These are phyloP conservation scores for Mimosa bimucronata DNA, from an alignment of 306 rosid genomes.

Conservation along the genomic window DNA sequence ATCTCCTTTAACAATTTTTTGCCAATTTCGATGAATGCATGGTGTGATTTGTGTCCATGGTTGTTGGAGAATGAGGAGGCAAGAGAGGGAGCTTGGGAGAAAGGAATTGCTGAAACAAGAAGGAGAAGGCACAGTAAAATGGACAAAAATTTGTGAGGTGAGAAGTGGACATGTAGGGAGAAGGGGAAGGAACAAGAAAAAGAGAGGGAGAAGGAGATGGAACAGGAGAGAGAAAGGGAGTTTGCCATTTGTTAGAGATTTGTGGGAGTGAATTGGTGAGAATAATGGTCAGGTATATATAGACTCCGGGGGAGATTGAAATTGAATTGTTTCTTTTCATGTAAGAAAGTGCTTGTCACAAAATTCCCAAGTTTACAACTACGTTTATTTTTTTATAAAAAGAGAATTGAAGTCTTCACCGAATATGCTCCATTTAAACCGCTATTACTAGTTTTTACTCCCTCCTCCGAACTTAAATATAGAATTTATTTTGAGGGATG, in stretches of 20 bases:
- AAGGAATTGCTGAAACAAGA: conserved; percentile 24
- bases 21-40: conserved; percentile 1
- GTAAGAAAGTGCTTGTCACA: conserved; percentile 6
- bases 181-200: conserved; percentile 24
- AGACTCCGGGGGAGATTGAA: neutral
- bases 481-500: no score
- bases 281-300: conserved; percentile 10
- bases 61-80: conserved; percentile 27
- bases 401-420: neutral
- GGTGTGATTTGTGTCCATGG: neutral
- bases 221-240: no score
- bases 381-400: no score
- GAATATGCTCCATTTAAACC: neutral
- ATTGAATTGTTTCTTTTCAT: neutral
- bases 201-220: no score
- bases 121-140: conserved; percentile 26
- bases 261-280: neutral
- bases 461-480: no score
- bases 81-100: conserved; percentile 27
- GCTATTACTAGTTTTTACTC: neutral
- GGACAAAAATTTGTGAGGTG: neutral
- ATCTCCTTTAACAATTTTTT: conserved; percentile 37
- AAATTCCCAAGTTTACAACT: conserved; percentile 11
- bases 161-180: neutral
- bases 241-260: neutral